Evolutionary conservation across 768 basidiomycete species (phyloP).

Genomic region (Dioszegia aurantiaca): DNA sequence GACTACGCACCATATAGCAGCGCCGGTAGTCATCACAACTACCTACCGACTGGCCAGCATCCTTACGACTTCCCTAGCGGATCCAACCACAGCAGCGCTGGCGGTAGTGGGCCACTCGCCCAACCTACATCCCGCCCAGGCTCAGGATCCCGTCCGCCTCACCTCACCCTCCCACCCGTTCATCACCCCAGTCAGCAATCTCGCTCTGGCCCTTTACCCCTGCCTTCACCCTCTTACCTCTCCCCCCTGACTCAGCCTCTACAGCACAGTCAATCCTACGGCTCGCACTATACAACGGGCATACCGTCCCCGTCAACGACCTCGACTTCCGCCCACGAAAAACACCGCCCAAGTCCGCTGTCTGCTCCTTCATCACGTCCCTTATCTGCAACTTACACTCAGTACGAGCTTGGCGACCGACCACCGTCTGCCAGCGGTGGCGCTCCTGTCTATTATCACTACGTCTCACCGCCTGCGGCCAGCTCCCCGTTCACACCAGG

Average conservation of each 20-base stretch:
- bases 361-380: slow-evolving; percentile 1
- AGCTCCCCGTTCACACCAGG: slow-evolving; percentile 17
- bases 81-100: background rate
- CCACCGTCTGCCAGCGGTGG: background rate
- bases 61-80: background rate
- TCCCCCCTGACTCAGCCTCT: slow-evolving; percentile 2
- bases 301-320: background rate
- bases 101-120: background rate
- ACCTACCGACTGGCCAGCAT: background rate
- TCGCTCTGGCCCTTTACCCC: slow-evolving; percentile 1
- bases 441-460: background rate
- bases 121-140: background rate
- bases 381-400: background rate
- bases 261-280: background rate
- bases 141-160: slow-evolving; percentile 2
- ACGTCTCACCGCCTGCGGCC: slow-evolving; percentile 11
- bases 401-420: background rate
- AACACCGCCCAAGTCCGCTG: slow-evolving; percentile 11
- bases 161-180: slow-evolving; percentile 10
- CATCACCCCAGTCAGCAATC: background rate
- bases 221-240: slow-evolving; percentile 11
- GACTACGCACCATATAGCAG: background rate
- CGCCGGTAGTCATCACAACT: background rate
- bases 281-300: background rate
- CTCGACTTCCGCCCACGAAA: slow-evolving; percentile 3